Base-by-base conservation (phyloP, 1,284 basidiomycete species). In the Coniferiporia weirii region DNA sequence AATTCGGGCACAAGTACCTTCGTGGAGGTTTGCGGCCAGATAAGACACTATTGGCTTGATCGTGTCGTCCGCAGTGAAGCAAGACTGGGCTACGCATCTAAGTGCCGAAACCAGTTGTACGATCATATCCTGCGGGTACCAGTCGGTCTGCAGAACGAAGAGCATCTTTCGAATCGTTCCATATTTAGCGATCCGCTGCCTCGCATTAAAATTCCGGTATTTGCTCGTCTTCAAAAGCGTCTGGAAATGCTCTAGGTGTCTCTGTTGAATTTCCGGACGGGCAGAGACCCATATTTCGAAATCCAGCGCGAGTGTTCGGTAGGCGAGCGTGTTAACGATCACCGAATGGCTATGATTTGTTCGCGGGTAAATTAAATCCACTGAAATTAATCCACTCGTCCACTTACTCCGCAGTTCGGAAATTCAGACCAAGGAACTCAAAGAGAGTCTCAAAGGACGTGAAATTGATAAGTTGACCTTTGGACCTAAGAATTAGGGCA, bases 241-340 rank as follows among this genome's bases (percentile, higher is more conserved):
- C 1, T 78, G 71, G 67, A 97, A 94, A 69, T 97, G 91, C 51
- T 89, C 84, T 0, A 95, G 77, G 67, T 95, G 89, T 15, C 85
- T 79, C 2, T 76, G 77, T 67, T 93, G 90, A 27, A 98, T 85
- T 44, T 87, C 85, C 3, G 73, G 67, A 1, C 77, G 74, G 0
- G 91, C 85, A 27, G 74, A 80, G 0, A 91, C 82, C 95, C 95
- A 98, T 5, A 98, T 82, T 61, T 93, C 87, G 65, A 97, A 92
- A 68, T 97, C 93, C 2, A 98, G 82, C 0, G 92, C 89, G 47
- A 98, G 80, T 1, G 88, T 81, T 49, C 84, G 82, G 68, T 96
- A 97, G 1, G 92, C 92, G 1, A 89, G 78, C 1, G 85, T 78
- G 65, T 97, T 97, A 54, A 86, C 81, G 32, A 98, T 79, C 0